A percentile compares a stretch with the other conserved stretches of the same genome.
Evolutionary conservation across 2,329 filamentous ascomycete genomes (phyloP).

Genomic region (Zasmidium citrigriseum): DNA sequence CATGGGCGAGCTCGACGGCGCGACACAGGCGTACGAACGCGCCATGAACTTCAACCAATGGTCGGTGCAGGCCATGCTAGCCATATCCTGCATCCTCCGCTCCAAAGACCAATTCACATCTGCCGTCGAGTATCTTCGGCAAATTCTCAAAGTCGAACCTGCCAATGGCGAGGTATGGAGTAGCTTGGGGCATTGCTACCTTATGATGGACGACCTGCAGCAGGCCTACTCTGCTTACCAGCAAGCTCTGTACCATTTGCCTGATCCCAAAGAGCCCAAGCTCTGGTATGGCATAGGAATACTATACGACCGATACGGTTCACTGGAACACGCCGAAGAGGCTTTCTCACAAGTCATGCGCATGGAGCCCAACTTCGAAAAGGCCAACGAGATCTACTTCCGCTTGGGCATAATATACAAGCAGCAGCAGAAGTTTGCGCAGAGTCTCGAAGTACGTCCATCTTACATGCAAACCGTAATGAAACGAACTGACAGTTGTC

Average conservation of each 20-base stretch:
- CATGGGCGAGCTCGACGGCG: constrained; percentile 84
- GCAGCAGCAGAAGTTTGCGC: constrained; percentile 89
- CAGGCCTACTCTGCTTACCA: constrained; percentile 97
- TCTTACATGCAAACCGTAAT: not conserved
- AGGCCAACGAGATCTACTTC: constrained; percentile 99
- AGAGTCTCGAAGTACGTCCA: constrained; percentile 80
- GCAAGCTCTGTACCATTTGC: constrained; percentile 87
- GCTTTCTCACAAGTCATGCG: constrained; percentile 99
- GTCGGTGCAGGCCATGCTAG: constrained; percentile 89
- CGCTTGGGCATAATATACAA: constrained; percentile 99
- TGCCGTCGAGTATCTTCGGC: constrained; percentile 88
- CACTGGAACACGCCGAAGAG: constrained; percentile 94
- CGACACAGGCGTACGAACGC: constrained; percentile 86
- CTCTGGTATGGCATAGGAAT: constrained; percentile 99
- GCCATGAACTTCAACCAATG: constrained; percentile 84
- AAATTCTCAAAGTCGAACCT: constrained; percentile 84
- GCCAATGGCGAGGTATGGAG: constrained; percentile 96
- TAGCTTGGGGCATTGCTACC: constrained; percentile 92
- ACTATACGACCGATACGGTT: constrained; percentile 93
- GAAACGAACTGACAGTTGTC: constrained; percentile 22
- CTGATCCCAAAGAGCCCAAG: constrained; percentile 96
- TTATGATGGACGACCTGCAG: constrained; percentile 98
- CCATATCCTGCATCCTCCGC: constrained; percentile 87
- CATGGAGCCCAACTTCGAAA: constrained; percentile 96
- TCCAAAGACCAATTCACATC: constrained; percentile 92